Conservation (phyloP, 441 rosid genomes). For the Croton laevigatus region DNA sequence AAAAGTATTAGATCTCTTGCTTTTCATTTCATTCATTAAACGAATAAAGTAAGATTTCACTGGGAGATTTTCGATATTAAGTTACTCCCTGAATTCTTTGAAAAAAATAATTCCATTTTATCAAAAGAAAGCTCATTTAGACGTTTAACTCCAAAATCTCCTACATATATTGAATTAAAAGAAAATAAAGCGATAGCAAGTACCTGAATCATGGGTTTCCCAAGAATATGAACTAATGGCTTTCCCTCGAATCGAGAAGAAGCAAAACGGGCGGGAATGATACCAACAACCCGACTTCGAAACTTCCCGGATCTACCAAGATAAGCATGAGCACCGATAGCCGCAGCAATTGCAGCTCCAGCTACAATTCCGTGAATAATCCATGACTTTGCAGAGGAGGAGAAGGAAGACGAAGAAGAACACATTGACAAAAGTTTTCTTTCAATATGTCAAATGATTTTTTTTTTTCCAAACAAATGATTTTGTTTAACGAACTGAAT, state of each 20-base stretch:
- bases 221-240: constrained; percentile 76
- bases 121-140: too few species aligned
- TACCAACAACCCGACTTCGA: constrained; percentile 83
- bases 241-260: constrained; percentile 89
- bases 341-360: constrained; percentile 67
- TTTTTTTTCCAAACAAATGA: too few species aligned
- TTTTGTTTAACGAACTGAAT: too few species aligned
- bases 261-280: constrained; percentile 88
- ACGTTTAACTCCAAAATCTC: too few species aligned
- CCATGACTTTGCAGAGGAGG: constrained; percentile 51
- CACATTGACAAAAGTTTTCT: constrained; percentile 30
- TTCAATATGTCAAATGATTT: too few species aligned
- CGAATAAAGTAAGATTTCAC: too few species aligned
- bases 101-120: too few species aligned
- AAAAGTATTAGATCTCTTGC: not conserved
- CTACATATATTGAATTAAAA: not conserved
- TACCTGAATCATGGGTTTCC: constrained; percentile 99
- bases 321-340: constrained; percentile 60
- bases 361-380: constrained; percentile 62
- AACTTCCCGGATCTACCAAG: constrained; percentile 52
- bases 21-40: not conserved
- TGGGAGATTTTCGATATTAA: too few species aligned
- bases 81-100: too few species aligned
- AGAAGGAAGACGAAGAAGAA: constrained; percentile 40
- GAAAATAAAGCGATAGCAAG: not conserved